These are phyloP conservation scores for Penicillium sp. DNA, from an alignment of 2,329 filamentous ascomycete species.

Conservation along the genomic window DNA sequence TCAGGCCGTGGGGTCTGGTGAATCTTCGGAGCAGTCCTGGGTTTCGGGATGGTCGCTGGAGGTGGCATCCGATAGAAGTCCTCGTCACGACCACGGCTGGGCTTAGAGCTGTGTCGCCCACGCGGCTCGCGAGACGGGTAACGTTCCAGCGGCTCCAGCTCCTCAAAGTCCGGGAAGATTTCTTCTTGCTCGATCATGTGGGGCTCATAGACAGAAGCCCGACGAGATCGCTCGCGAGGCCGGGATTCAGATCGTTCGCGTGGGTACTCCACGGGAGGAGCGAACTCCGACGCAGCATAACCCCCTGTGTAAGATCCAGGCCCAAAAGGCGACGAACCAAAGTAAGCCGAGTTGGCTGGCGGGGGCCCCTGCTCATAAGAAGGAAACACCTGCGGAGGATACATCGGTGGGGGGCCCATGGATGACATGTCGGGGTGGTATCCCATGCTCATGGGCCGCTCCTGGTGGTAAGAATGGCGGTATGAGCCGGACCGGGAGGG, in stretches of 20 bases:
- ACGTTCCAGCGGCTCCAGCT: conserved; percentile 35
- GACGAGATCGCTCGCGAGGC: conserved; percentile 37
- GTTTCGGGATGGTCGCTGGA: conserved; percentile 40
- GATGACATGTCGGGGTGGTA: conserved; percentile 43
- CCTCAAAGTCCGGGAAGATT: conserved; percentile 32
- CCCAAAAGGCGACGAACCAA: conserved; percentile 39
- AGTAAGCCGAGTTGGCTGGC: conserved; percentile 42
- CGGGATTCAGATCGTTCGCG: conserved; percentile 42
- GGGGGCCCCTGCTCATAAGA: conserved; percentile 36
- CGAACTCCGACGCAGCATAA: conserved; percentile 33
- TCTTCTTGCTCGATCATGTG: conserved; percentile 40
- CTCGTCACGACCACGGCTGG: conserved; percentile 39
- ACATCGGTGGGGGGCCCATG: conserved; percentile 32
- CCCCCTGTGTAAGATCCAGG: conserved; percentile 25
- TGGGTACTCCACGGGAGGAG: conserved; percentile 31
- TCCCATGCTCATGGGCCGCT: conserved; percentile 39
- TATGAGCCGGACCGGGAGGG: conserved; percentile 40
- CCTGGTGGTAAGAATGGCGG: conserved; percentile 34
- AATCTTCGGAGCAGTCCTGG: conserved; percentile 35
- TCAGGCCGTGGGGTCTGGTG: conserved; percentile 42
- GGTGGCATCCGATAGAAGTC: conserved; percentile 50
- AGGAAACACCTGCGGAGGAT: conserved; percentile 2
- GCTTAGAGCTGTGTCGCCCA: conserved; percentile 17
- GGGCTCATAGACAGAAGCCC: conserved; percentile 39
- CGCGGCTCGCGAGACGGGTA: conserved; percentile 33